Evolutionary conservation across 2,329 filamentous ascomycete genomes (phyloP), one percentile per base, ranked within the genome.

Genomic region (Aspergillus melleus): DNA sequence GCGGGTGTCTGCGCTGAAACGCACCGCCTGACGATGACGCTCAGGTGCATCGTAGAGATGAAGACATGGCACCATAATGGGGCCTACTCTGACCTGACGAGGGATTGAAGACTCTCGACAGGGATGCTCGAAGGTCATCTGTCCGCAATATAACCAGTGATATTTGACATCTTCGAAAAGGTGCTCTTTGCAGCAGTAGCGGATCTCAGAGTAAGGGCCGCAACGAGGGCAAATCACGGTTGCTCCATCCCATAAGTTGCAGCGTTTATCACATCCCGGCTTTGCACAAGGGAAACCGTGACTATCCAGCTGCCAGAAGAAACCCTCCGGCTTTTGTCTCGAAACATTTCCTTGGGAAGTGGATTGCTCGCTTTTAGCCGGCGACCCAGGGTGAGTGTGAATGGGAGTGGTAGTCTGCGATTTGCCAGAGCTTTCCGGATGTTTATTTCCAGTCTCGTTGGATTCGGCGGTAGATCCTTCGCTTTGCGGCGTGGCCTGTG

Each of bases 281-380:
- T 62, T 65, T 14, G 64, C 61, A 55, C 76, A 77, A n/a, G 59
- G 67, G 77, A 86, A 77, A 74, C 81, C 16, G 79, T 80, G 19
- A 78, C 81, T 63, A 77, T 85, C 60, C 77, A 83, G 56, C 79
- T 86, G 67, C 61, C 64, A 72, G 53, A 69, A 69, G 47, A 67
- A 72, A 1, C 58, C 61, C 9, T 61, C 54, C 10, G 62, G 63
- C 42, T 65, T 68, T n/a, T 61, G 57, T 16, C 32, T 57, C 10
- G 59, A 53, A 39, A 55, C 36, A 6, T 10, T 56, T 2, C 42
- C 20, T n/a, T 54, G 49, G 29, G 46, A 14, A 14, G 46, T 47
- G 11, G 46, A 14, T 24, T 46, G n/a, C 9, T 50, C 51, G 49
- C 14, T 44, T 44, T n/a, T 19, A 30, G 32, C 20, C 9, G 44